Conservation (phyloP, 225 moss, liverwort and hornwort genomes). For the Bryoerythrophyllum caledonicum region DNA sequence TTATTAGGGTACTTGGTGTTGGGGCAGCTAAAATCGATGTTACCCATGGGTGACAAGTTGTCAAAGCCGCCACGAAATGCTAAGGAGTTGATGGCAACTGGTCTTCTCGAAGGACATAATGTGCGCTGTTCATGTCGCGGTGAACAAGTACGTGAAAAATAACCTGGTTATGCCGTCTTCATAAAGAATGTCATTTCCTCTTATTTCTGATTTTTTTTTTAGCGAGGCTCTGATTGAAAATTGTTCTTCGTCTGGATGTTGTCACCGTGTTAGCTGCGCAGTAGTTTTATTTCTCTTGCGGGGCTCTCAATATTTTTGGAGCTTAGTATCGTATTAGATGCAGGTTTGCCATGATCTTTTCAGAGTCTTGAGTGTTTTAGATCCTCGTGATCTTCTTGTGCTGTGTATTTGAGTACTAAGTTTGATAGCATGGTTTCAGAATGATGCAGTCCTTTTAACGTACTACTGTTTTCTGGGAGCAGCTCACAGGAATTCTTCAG, state of each 20-base stretch:
- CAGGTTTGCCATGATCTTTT: background rate
- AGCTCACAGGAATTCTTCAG: slow-evolving; percentile 54
- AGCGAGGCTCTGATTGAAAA: background rate
- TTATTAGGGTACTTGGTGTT: slow-evolving; percentile 15
- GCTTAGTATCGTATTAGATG: background rate
- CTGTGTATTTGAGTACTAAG: background rate
- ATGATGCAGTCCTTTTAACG: slow-evolving; percentile 11
- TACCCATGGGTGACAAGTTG: slow-evolving; percentile 47
- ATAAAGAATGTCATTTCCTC: background rate
- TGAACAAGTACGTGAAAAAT: slow-evolving; percentile 37
- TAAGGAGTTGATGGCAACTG: slow-evolving; percentile 52
- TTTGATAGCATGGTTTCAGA: background rate
- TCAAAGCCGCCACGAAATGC: slow-evolving; percentile 48
- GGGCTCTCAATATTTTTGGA: background rate
- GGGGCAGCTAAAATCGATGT: slow-evolving; percentile 40
- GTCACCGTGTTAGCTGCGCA: background rate
- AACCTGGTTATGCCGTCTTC: background rate
- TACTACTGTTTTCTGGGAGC: slow-evolving; percentile 14
- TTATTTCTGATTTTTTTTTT: background rate
- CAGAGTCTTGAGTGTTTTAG: background rate
- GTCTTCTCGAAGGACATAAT: slow-evolving; percentile 56
- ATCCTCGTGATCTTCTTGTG: background rate
- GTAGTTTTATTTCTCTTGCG: background rate
- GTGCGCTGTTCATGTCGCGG: slow-evolving; percentile 58
- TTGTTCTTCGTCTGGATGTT: background rate